Evolutionary conservation across 2,329 filamentous ascomycete species (phyloP).

Genomic region (Fusarium heterosporum): DNA sequence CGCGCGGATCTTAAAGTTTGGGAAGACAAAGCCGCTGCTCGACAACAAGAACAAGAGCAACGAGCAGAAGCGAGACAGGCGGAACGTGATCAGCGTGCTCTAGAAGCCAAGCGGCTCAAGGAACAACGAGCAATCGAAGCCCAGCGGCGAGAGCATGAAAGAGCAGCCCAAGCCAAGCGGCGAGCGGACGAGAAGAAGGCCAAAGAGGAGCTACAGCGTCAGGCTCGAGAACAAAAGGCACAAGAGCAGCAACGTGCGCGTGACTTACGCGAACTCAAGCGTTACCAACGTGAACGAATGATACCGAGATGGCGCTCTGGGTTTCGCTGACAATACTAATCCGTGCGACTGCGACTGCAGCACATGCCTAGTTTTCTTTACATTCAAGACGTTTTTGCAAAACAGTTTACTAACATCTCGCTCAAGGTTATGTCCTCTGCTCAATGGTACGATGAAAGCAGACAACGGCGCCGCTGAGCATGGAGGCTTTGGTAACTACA

Average conservation of each 20-base stretch:
- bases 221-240: constrained; percentile 29
- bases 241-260: constrained; percentile 22
- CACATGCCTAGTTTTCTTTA: constrained; percentile 21
- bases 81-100: constrained; percentile 37
- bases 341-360: neutral
- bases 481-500: constrained; percentile 69
- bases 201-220: constrained; percentile 36
- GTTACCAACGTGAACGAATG: constrained; percentile 23
- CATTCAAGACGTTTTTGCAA: constrained; percentile 12
- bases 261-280: neutral
- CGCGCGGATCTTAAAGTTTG: constrained; percentile 24
- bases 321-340: constrained; percentile 32
- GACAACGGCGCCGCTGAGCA: constrained; percentile 67
- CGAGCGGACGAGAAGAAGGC: constrained; percentile 30
- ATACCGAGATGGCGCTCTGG: constrained; percentile 41
- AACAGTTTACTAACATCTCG: constrained; percentile 40
- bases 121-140: constrained; percentile 31
- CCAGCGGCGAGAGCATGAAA: constrained; percentile 24
- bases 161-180: constrained; percentile 29
- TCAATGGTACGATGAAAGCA: constrained; percentile 82
- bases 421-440: constrained; percentile 80
- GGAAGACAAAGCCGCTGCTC: constrained; percentile 30
- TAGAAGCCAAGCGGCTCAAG: constrained; percentile 25
- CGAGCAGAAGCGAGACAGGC: constrained; percentile 29
- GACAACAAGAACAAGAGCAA: constrained; percentile 14